These are phyloP conservation scores for Chaetoscypha palmicola DNA, from an alignment of 2,329 filamentous ascomycete genomes.

Conservation along the genomic window DNA sequence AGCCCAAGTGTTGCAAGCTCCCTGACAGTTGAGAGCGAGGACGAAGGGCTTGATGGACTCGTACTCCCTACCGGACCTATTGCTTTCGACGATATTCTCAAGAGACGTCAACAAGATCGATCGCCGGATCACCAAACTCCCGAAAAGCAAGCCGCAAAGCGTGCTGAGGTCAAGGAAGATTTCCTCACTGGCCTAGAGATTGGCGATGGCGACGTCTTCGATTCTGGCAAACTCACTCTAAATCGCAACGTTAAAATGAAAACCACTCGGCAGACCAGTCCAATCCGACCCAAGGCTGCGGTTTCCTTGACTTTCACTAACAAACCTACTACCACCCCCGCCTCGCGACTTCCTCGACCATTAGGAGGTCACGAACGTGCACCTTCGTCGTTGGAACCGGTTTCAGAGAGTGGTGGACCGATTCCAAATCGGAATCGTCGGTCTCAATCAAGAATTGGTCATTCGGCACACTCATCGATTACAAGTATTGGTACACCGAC, in stretches of 20 bases:
- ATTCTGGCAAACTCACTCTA: conserved; percentile 70
- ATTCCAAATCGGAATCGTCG: conserved; percentile 52
- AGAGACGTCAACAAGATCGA: conserved; percentile 57
- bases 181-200: conserved; percentile 83
- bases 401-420: conserved; percentile 80
- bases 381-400: conserved; percentile 76
- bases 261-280: conserved; percentile 59
- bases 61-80: conserved; percentile 77
- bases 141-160: conserved; percentile 31
- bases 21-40: conserved; percentile 85
- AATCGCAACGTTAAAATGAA: conserved; percentile 92
- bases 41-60: conserved; percentile 86
- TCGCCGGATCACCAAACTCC: conserved; percentile 45
- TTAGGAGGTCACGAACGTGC: conserved; percentile 60
- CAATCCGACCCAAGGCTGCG: conserved; percentile 63
- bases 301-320: conserved; percentile 90
- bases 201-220: conserved; percentile 74
- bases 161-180: conserved; percentile 51
- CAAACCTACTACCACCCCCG: conserved; percentile 47
- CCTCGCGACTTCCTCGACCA: conserved; percentile 74
- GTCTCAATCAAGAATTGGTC: conserved; percentile 61
- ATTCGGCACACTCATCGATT: conserved; percentile 62
- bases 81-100: conserved; percentile 72
- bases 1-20: conserved; percentile 91
- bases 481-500: conserved; percentile 56